These are phyloP conservation scores for Ramalina peruviana DNA, from an alignment of 495 filamentous ascomycete genomes.

Conservation along the genomic window DNA sequence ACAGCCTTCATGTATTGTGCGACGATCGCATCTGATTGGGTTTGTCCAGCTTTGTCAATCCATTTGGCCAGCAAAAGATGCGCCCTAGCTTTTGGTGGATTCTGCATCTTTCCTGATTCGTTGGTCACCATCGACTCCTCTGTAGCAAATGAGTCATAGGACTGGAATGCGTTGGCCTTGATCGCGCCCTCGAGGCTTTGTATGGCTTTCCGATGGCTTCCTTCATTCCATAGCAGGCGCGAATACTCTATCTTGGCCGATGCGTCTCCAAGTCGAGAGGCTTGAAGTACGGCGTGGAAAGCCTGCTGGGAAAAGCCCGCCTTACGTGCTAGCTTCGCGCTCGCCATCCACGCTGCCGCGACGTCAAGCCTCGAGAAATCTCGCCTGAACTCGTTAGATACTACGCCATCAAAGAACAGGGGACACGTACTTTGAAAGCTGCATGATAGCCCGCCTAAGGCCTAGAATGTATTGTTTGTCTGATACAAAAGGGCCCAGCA, in stretches of 20 bases:
- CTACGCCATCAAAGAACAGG: neutral
- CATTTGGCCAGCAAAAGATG: conserved; percentile 88
- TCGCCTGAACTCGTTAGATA: conserved; percentile 20
- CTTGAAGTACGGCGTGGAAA: conserved; percentile 86
- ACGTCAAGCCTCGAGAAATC: conserved; percentile 50
- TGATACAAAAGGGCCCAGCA: conserved; percentile 69
- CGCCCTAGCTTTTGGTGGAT: conserved; percentile 40
- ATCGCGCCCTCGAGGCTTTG: conserved; percentile 79
- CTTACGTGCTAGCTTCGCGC: conserved; percentile 75
- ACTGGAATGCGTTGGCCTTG: conserved; percentile 50
- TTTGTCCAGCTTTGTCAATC: conserved; percentile 86
- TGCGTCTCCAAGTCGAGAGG: conserved; percentile 65
- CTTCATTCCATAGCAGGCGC: conserved; percentile 84
- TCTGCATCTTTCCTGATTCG: conserved; percentile 24
- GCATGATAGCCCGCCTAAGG: conserved; percentile 73
- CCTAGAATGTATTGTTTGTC: conserved; percentile 95
- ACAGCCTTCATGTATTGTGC: conserved; percentile 64
- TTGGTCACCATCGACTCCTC: conserved; percentile 24
- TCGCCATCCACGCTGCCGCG: conserved; percentile 74
- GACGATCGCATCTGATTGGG: conserved; percentile 61
- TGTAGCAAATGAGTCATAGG: conserved; percentile 18
- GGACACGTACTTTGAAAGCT: conserved; percentile 45
- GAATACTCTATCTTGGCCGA: conserved; percentile 88
- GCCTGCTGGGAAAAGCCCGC: conserved; percentile 66
- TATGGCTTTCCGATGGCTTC: conserved; percentile 88